Conservation (phyloP, 257 asterid genomes). For the Scutellaria minor region DNA sequence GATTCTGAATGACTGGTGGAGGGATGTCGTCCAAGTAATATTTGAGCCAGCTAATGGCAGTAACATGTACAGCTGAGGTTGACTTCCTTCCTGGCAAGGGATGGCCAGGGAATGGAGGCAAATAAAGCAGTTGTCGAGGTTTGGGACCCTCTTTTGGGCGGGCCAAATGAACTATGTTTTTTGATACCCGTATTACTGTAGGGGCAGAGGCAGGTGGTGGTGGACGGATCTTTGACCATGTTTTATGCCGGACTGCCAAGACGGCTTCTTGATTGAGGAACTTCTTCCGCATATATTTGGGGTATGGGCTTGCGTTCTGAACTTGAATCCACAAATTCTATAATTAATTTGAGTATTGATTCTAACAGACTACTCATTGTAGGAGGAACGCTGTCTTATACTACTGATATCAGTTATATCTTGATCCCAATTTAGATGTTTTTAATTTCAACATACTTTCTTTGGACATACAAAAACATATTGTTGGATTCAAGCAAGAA, state of each 20-base stretch:
- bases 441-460: not conserved
- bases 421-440: not conserved
- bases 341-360: not conserved
- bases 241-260: conserved; percentile 45
- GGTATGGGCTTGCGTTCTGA: conserved; percentile 15
- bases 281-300: conserved; percentile 57
- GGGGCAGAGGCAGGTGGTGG: conserved; percentile 47
- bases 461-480: not conserved
- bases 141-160: conserved; percentile 68
- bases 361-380: not conserved
- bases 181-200: conserved; percentile 67
- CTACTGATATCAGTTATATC: not conserved
- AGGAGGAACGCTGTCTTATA: not conserved
- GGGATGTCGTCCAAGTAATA: conserved; percentile 79
- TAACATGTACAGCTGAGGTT: conserved; percentile 50
- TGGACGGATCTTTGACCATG: conserved; percentile 47
- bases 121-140: conserved; percentile 75
- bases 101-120: conserved; percentile 90
- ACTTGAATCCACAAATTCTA: conserved; percentile 13
- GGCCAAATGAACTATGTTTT: conserved; percentile 73
- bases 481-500: too few species aligned
- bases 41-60: conserved; percentile 95
- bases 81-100: conserved; percentile 77
- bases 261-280: conserved; percentile 41
- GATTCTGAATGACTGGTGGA: conserved; percentile 65